phyloP scores from a whole-genome alignment of 2,329 filamentous ascomycete species.

The Purpureocillium takamizusanense region DNA sequence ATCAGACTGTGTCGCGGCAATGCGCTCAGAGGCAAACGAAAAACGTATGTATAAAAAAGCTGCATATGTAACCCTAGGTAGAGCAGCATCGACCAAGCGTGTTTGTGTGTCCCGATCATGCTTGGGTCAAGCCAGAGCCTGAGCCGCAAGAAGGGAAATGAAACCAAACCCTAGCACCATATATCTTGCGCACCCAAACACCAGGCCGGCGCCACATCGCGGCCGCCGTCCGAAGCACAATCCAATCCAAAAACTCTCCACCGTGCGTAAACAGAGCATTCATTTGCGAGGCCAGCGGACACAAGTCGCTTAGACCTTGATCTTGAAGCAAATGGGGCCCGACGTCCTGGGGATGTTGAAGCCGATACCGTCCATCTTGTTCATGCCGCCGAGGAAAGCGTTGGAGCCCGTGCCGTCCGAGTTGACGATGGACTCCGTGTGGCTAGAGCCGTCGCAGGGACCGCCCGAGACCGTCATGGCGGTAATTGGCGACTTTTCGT shows the following conservation, averaged over 20 bases:
- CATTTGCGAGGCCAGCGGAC: no score
- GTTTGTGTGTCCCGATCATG: no score
- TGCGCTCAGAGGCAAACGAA: background rate
- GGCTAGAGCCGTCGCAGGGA: background rate
- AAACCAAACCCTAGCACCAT: background rate
- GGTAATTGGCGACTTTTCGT: constrained; percentile 17
- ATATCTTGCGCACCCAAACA: constrained; percentile 8
- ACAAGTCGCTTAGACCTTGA: constrained; percentile 16
- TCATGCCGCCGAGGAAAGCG: constrained; percentile 27
- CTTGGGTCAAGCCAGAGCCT: background rate
- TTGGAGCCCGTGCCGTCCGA: constrained; percentile 24
- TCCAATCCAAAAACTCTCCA: no score
- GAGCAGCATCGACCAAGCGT: background rate
- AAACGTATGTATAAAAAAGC: background rate
- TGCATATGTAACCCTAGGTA: constrained; percentile 1
- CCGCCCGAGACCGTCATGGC: constrained; percentile 23
- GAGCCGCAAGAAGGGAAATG: background rate
- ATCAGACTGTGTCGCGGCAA: no score
- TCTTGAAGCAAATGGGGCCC: constrained; percentile 18
- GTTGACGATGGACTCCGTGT: constrained; percentile 31
- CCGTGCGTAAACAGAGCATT: no score
- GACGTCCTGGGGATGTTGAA: constrained; percentile 25
- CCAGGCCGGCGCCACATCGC: background rate
- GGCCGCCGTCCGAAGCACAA: no score
- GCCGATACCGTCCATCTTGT: constrained; percentile 28